Conservation (phyloP, 148 eudicot species). For the Nepenthes mirabilis region DNA sequence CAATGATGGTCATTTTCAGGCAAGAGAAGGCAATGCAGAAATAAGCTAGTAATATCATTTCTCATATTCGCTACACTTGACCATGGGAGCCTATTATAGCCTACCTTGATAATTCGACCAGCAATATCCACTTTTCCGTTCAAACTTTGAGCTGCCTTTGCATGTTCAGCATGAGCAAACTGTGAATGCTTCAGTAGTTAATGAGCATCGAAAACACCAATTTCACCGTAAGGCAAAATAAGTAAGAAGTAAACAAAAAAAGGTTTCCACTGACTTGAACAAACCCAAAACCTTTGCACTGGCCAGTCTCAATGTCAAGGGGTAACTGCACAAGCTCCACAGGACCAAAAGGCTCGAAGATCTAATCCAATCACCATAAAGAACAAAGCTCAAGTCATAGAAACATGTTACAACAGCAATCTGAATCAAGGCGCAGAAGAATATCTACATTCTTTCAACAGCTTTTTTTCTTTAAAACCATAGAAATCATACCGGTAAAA, state of each 20-base stretch:
- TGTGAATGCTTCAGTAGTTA: constrained; percentile 13
- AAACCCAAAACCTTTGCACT: constrained; percentile 99
- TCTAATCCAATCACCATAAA: constrained; percentile 18
- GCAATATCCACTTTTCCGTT: constrained; percentile 92
- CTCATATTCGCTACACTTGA: too few relatives aligned
- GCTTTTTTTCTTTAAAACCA: too few relatives aligned
- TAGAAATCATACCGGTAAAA: too few relatives aligned
- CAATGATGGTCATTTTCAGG: background rate
- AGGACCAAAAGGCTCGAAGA: constrained; percentile 94
- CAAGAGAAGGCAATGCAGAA: background rate
- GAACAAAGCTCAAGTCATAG: constrained; percentile 1
- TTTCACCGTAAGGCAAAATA: background rate
- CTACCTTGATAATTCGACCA: constrained; percentile 85
- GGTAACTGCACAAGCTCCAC: constrained; percentile 98
- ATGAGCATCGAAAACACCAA: background rate
- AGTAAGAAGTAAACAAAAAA: background rate
- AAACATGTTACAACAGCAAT: background rate
- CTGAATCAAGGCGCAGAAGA: background rate
- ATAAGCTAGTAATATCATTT: background rate
- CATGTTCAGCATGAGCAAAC: constrained; percentile 86
- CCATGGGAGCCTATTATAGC: background rate
- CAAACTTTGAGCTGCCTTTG: constrained; percentile 81
- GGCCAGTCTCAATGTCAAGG: constrained; percentile 86
- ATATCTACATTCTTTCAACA: background rate
- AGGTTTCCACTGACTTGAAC: constrained; percentile 49